Base-by-base conservation (phyloP, 176 grass and related monocot species). In the Melocanna baccifera region DNA sequence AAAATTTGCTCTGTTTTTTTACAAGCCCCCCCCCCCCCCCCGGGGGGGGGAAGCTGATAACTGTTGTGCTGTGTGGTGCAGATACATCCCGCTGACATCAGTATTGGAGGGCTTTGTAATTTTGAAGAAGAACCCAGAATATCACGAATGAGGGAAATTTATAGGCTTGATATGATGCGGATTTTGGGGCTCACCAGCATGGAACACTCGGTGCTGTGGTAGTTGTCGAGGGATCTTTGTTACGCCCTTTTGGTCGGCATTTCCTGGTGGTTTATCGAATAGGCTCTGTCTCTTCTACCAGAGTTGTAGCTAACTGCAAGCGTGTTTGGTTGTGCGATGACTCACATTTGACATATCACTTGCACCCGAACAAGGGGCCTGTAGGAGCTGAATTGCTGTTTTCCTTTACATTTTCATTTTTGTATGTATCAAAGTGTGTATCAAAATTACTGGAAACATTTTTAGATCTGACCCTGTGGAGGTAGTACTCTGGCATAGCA, bases 71-170 rank as follows among this genome's bases (percentile, higher is more conserved):
- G 39, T 28, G 13, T 51, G 56, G 3, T 77, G 59, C 91, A 96
- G 96, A 67, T 96, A 99, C 71, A 94, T 99, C 78, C 93, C 96
- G 0, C 41, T 92, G 23, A 84, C 91, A 0, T 34, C 91, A 0
- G 94, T 95, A 47, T 80, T 99, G 42, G 96, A 99, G 88, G 96
- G 96, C 4, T 99, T 94, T 86, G 96, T 99, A 73, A 99, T 99
- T 80, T 72, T 99, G 71, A 99, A 94, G 85, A 92, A 96, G 79
- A 99, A 94, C 67, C 96, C 96, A 18, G 96, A 99, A n/a, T 99
- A 96, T 26, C 77, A 78, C 5, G 96, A 98, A 41, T 91, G 42
- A 90, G 37, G 63, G 23, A 6, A 5, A 41, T 22, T 20, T 9
- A 9, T 8, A 62, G 36, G 10, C 32, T n/a, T 18, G 75, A 78